phyloP scores from a whole-genome alignment of 768 basidiomycete species.

The Coprinopsis strossmayeri region DNA sequence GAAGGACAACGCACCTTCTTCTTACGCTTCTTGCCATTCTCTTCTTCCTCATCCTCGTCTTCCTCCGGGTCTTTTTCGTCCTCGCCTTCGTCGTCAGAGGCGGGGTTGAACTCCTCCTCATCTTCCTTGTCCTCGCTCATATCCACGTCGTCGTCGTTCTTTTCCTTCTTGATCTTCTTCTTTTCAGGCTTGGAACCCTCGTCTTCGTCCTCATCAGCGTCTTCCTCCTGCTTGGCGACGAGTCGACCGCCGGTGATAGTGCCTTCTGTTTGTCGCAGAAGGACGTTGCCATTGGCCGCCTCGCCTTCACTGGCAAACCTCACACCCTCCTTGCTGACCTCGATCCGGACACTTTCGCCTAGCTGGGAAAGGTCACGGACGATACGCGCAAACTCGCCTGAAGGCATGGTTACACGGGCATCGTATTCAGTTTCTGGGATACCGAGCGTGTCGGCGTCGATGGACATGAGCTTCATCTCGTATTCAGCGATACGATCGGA shows the following conservation, averaged over 20 bases:
- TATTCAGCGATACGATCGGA: constrained; percentile 94
- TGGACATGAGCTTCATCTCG: constrained; percentile 99
- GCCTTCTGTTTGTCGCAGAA: constrained; percentile 70
- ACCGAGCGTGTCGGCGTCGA: constrained; percentile 88
- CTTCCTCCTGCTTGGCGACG: constrained; percentile 23
- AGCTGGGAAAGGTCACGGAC: constrained; percentile 86
- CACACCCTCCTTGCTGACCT: constrained; percentile 93
- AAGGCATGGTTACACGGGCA: constrained; percentile 81
- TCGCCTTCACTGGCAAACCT: constrained; percentile 92
- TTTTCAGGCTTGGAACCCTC: constrained; percentile 32
- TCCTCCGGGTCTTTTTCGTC: constrained; percentile 45
- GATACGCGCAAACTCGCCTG: constrained; percentile 85
- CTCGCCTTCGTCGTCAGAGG: constrained; percentile 39
- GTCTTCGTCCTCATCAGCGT: constrained; percentile 26
- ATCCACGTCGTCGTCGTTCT: constrained; percentile 38
- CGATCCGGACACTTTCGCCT: constrained; percentile 93
- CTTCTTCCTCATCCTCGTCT: constrained; percentile 43
- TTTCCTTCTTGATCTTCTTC: constrained; percentile 39
- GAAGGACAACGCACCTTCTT: constrained; percentile 41
- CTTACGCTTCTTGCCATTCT: constrained; percentile 64
- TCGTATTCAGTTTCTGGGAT: constrained; percentile 99
- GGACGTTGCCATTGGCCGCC: constrained; percentile 82
- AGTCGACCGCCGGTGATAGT: constrained; percentile 34
- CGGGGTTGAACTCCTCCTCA: constrained; percentile 27
- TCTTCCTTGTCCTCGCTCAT: constrained; percentile 50